Evolutionary conservation across 208 protist species (phyloP), one percentile per base, ranked within the genome.

Genomic region (Zelonia costaricensis): DNA sequence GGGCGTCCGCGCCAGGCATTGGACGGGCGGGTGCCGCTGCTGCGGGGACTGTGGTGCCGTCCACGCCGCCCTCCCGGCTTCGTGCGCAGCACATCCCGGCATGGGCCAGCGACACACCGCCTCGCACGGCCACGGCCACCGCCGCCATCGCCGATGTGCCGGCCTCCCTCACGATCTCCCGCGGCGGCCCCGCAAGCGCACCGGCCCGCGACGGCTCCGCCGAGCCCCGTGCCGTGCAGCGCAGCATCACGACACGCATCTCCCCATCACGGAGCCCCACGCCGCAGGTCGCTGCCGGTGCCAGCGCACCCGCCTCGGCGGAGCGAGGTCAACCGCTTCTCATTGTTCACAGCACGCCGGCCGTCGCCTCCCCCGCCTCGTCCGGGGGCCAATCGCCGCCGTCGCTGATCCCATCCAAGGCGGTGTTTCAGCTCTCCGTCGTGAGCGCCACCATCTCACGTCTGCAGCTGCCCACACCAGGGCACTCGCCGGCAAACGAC

Each of bases 351-450:
- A 16, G 31, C 18, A 38, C 33, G 10, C 10, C 27, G 2, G 31
- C 1, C 30, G 47, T 53, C 28, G 7, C n/a, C n/a, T n/a, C n/a
- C n/a, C n/a, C n/a, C n/a, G n/a, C n/a, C n/a, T n/a, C n/a, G n/a
- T n/a, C n/a, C n/a, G n/a, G n/a, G n/a, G n/a, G n/a, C n/a, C n/a
- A n/a, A n/a, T 52, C 46, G 20, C 46, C 23, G 4, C 35, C 36
- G 52, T 30, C 36, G 36, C 7, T 57, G 52, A 44, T 57, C 15
- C 33, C 52, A 1, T 31, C 52, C 5, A 57, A 39, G 28, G 36
- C 10, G 12, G 25, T 10, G 20, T 20, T 10, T 13, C 5, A 20
- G 6, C 31, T 0, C 5, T 15, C 20, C 15, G 22, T n/a, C 18
- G 12, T 31, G 20, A 57, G 23, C 23, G 36, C 28, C 23, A 38